phyloP scores from a whole-genome alignment of 2,329 filamentous ascomycete genomes.

The Fusarium palustre region DNA sequence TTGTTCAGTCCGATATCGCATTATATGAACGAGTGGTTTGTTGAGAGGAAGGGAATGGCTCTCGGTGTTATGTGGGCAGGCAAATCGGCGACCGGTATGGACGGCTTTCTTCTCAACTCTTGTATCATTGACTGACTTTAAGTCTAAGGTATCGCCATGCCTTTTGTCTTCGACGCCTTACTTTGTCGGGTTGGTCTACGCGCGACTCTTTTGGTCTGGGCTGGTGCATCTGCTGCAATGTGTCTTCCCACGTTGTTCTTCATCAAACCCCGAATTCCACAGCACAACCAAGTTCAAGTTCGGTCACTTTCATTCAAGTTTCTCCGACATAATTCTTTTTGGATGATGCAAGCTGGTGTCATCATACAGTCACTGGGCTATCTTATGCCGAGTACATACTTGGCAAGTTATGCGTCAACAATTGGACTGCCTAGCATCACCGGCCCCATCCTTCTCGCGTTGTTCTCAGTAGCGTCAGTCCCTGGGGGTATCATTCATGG shows the following conservation, averaged over 20 bases:
- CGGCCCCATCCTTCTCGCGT: constrained; percentile 64
- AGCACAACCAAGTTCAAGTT: constrained; percentile 44
- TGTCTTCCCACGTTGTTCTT: constrained; percentile 56
- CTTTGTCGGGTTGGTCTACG: constrained; percentile 58
- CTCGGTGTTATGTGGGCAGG: constrained; percentile 68
- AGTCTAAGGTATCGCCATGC: constrained; percentile 58
- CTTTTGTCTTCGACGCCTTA: constrained; percentile 62
- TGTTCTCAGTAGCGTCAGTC: constrained; percentile 69
- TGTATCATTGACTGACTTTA: not conserved
- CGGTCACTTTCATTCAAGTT: constrained; percentile 55
- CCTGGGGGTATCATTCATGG: constrained; percentile 68
- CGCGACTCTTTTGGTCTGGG: constrained; percentile 59
- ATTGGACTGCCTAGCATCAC: constrained; percentile 60
- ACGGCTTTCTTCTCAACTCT: rapidly evolving
- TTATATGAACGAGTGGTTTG: constrained; percentile 71
- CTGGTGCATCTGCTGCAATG: constrained; percentile 52
- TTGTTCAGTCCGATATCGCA: constrained; percentile 64
- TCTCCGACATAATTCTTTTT: constrained; percentile 65
- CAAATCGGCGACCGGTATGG: constrained; percentile 55
- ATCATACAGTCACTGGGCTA: constrained; percentile 69
- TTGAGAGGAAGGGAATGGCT: constrained; percentile 62
- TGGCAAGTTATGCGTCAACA: constrained; percentile 64
- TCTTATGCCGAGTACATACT: constrained; percentile 69
- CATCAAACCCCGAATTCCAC: constrained; percentile 51
- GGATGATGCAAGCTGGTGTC: constrained; percentile 68